Conservation (phyloP, 306 rosid genomes). For the Betula pendula region DNA sequence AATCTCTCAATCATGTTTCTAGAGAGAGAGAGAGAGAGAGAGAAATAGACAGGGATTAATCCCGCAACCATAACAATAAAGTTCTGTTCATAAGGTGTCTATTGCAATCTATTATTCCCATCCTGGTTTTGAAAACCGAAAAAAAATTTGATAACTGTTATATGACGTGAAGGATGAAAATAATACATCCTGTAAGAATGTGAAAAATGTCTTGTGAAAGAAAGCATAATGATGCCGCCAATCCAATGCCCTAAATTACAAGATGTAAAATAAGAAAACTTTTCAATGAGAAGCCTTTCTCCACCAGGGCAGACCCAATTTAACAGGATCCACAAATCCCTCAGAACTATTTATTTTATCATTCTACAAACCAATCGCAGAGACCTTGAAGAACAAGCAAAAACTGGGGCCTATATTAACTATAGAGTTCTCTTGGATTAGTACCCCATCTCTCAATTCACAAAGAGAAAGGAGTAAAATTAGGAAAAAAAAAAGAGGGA, state of each 20-base stretch:
- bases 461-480: conserved; percentile 7
- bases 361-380: neutral
- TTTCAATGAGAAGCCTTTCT: neutral
- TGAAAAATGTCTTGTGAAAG: too few species aligned
- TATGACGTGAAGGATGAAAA: neutral
- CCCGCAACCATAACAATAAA: neutral
- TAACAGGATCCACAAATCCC: neutral
- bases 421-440: conserved; percentile 1
- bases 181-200: too few species aligned
- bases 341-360: neutral
- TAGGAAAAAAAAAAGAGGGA: neutral
- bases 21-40: too few species aligned
- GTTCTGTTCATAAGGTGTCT: neutral
- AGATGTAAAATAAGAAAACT: neutral
- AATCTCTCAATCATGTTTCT: neutral
- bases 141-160: too few species aligned
- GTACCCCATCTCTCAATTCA: conserved; percentile 8
- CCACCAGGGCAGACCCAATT: neutral
- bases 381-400: conserved; percentile 12
- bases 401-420: conserved; percentile 1
- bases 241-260: too few species aligned
- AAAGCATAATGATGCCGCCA: too few species aligned
- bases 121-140: neutral
- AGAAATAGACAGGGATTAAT: too few species aligned
- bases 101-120: neutral